These are phyloP conservation scores for Tuber melanosporum DNA, from an alignment of 495 filamentous ascomycete species.

Conservation along the genomic window DNA sequence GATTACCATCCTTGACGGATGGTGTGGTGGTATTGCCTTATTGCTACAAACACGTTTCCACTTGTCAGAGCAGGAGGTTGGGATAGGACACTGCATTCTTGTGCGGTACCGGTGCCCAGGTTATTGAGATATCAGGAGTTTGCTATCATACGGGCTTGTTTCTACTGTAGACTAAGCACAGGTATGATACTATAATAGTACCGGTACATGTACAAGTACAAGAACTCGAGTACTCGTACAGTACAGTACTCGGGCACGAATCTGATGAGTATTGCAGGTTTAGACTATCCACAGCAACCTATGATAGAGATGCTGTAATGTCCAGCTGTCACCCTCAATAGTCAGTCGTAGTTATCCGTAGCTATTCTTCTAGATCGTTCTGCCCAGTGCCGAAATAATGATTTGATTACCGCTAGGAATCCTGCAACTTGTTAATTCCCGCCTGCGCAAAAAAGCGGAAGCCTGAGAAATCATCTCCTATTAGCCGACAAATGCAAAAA, in stretches of 20 bases:
- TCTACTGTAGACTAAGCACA: background rate
- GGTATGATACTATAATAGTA: background rate
- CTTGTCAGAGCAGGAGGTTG: background rate
- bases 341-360: background rate
- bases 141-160: background rate
- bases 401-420: background rate
- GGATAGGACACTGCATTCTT: background rate
- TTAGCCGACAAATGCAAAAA: background rate
- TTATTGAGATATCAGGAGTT: background rate
- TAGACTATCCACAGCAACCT: background rate
- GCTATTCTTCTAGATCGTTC: background rate
- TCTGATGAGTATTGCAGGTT: background rate
- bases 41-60: background rate
- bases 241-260: too few relatives aligned
- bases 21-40: background rate
- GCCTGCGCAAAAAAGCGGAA: background rate
- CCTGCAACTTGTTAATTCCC: background rate
- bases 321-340: background rate
- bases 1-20: background rate
- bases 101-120: background rate
- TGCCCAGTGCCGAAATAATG: background rate
- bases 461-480: background rate
- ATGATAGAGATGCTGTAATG: background rate
- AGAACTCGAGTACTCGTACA: background rate
- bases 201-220: too few relatives aligned